A percentile compares a stretch with the other conserved stretches of the same genome.
These are phyloP conservation scores for Fusarium illudens DNA, from an alignment of 2,329 filamentous ascomycete species.

Conservation along the genomic window DNA sequence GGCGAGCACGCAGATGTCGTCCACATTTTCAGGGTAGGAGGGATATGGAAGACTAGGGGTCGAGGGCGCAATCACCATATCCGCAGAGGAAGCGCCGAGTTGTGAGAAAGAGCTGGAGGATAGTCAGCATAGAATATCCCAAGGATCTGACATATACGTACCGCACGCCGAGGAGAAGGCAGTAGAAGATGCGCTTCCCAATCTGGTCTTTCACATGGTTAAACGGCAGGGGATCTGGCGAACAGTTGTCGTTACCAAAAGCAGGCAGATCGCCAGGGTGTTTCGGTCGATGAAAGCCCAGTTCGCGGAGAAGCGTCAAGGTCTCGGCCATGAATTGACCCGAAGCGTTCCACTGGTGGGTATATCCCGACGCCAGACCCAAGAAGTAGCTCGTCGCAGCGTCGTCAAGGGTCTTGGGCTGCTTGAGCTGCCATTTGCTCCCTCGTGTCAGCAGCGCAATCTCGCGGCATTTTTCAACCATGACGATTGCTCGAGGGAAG, in stretches of 20 bases:
- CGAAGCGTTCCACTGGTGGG: constrained; percentile 71
- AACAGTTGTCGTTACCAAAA: constrained; percentile 52
- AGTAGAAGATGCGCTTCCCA: constrained; percentile 85
- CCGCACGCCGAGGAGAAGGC: constrained; percentile 77
- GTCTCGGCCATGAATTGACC: constrained; percentile 78
- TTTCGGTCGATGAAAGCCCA: constrained; percentile 70
- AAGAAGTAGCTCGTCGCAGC: constrained; percentile 81
- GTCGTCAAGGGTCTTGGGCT: constrained; percentile 60
- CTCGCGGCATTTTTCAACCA: constrained; percentile 75
- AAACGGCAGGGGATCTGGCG: constrained; percentile 57
- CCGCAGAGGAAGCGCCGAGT: constrained; percentile 74
- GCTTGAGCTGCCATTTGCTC: constrained; percentile 57
- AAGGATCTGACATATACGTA: constrained; percentile 45
- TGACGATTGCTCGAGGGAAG: constrained; percentile 73
- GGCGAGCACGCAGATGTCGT: constrained; percentile 81
- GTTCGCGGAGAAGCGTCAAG: constrained; percentile 71
- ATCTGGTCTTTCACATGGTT: constrained; percentile 78
- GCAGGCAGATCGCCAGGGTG: constrained; percentile 49
- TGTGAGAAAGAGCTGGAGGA: constrained; percentile 76
- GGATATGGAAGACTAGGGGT: constrained; percentile 81
- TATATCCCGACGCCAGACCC: constrained; percentile 72
- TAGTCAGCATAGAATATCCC: constrained; percentile 14
- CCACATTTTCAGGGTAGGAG: constrained; percentile 80
- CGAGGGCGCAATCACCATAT: constrained; percentile 78
- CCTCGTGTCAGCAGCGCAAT: constrained; percentile 75